phyloP scores from a whole-genome alignment of 176 grass and related monocot genomes.

The Aegilops bicornis region DNA sequence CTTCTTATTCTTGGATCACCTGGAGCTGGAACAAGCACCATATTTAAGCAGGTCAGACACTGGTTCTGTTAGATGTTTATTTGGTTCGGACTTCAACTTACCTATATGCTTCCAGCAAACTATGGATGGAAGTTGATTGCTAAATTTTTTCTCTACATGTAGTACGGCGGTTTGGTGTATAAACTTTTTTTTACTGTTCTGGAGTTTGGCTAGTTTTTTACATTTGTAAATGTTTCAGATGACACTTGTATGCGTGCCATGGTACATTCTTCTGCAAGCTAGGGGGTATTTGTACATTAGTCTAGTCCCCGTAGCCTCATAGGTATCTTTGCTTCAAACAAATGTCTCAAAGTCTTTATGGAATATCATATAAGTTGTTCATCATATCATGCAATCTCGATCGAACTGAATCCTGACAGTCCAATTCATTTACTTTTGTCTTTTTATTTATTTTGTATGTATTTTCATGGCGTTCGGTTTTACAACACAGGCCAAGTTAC shows the following conservation, averaged over 20 bases:
- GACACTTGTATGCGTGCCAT: background rate
- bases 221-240: background rate
- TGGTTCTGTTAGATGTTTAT: conserved; percentile 5
- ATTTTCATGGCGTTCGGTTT: conserved; percentile 26
- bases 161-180: background rate
- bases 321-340: background rate
- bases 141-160: background rate
- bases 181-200: conserved; percentile 3
- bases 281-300: conserved; percentile 3
- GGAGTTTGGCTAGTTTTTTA: conserved; percentile 3
- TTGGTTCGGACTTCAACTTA: background rate
- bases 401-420: background rate
- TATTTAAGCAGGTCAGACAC: conserved; percentile 81
- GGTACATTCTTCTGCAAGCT: background rate
- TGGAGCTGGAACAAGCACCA: conserved; percentile 88
- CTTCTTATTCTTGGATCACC: conserved; percentile 86
- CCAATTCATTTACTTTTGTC: background rate
- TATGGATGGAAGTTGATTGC: background rate
- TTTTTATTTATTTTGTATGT: conserved; percentile 17
- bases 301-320: background rate
- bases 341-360: background rate
- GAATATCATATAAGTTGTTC: background rate
- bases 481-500: conserved; percentile 67
- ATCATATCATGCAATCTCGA: background rate
- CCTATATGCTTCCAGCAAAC: background rate